These are phyloP conservation scores for Penicillium bovifimosum DNA, from an alignment of 495 filamentous ascomycete species.

Conservation along the genomic window DNA sequence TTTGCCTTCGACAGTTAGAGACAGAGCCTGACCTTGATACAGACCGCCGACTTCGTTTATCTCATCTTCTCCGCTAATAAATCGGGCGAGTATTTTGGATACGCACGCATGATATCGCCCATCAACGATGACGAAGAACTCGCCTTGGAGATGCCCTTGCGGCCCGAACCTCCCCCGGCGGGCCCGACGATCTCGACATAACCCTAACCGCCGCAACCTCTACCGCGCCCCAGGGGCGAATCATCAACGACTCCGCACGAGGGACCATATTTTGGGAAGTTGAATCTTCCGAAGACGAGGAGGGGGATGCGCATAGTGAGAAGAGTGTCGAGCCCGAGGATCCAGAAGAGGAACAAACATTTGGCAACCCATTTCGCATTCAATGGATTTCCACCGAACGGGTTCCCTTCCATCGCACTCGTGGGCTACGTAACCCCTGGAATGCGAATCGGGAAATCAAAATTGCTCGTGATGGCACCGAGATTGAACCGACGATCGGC, in stretches of 20 bases:
- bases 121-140: slow-evolving; percentile 72
- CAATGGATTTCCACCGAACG: slow-evolving; percentile 85
- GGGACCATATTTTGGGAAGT: slow-evolving; percentile 98
- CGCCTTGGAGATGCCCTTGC: slow-evolving; percentile 48
- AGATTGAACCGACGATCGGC: slow-evolving; percentile 81
- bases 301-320: slow-evolving; percentile 28
- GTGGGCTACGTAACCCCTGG: slow-evolving; percentile 91
- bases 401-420: slow-evolving; percentile 85
- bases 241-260: slow-evolving; percentile 88
- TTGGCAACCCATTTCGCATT: slow-evolving; percentile 89
- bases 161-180: slow-evolving; percentile 50
- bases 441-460: slow-evolving; percentile 96
- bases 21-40: not conserved
- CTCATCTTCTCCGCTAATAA: slow-evolving; percentile 97
- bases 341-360: slow-evolving; percentile 51
- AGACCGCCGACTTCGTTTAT: slow-evolving; percentile 85
- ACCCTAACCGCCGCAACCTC: slow-evolving; percentile 77
- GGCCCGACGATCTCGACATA: slow-evolving; percentile 50
- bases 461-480: slow-evolving; percentile 92
- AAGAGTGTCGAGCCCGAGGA: slow-evolving; percentile 38
- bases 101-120: slow-evolving; percentile 83
- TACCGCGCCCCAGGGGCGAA: slow-evolving; percentile 74
- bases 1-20: not conserved
- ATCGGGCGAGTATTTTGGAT: slow-evolving; percentile 96
- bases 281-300: slow-evolving; percentile 52